Base-by-base conservation (phyloP, 352 stramenopile genomes). In the Halophytophthora batemanensis region DNA sequence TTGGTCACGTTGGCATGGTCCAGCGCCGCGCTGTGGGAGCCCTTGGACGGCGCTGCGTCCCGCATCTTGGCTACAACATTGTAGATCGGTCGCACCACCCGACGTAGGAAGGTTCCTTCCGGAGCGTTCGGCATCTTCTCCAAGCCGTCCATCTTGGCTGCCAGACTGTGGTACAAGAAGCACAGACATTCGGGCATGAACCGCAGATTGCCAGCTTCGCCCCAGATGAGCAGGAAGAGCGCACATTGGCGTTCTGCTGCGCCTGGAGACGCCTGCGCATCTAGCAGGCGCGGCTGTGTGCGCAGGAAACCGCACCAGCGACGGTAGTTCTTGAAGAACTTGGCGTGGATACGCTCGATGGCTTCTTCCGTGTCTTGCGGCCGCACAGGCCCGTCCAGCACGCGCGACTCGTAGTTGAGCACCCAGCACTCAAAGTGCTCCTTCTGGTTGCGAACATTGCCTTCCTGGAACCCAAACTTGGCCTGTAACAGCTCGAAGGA, bases 241-340 rank as follows among this genome's bases (percentile, higher is more conserved):
- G 86, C 86, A 36, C 91, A 39, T 54, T 95, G 79, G 0, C 64
- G 59, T 61, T 87, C 77, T 0, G 70, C 74, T 7, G 59, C 54
- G 6, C 59, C 68, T 0, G 61, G 42, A 19, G 66, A 69, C 17
- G 59, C 36, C 18, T 64, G 54, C 13, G 45, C 59, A 14, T 82
- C 74, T 22, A 82, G 61, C 56, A 97, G 88, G 39, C 88, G 74
- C 10, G 96, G 96, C 43, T 79, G 66, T 3, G 93, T 87, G 25
- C 81, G 80, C 46, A 99, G 73, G 52, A 95, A 96, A 42, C 82
- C 56, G 68, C 96, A 99, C 97, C 97, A 99, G 59, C 96, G 95
- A 57, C 55, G 53, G 62, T 97, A 96, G 66, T 97, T 97, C 14
- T 74, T 74, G 65, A 96, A 95, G 23, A 98, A 96, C 64, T 98